These are phyloP conservation scores for Paratinospora sagittata DNA, from an alignment of 164 flowering plant genomes.

Conservation along the genomic window DNA sequence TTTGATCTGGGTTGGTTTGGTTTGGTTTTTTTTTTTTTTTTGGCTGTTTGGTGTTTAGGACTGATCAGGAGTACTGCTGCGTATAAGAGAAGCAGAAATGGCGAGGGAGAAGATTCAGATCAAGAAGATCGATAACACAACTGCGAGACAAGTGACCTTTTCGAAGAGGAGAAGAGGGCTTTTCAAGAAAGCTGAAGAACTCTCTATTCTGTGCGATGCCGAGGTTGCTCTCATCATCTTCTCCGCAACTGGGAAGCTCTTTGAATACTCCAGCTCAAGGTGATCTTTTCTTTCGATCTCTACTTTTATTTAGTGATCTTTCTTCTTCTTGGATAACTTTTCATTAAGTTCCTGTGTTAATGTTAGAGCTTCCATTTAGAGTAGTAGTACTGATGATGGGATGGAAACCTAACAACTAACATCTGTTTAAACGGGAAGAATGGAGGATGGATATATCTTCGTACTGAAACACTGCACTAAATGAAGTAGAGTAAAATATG, in stretches of 20 bases:
- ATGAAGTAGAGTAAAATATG: neutral
- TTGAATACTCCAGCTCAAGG: constrained; percentile 50
- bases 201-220: too few species aligned
- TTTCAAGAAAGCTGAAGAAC: constrained; percentile 60
- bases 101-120: constrained; percentile 57
- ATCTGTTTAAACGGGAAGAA: neutral
- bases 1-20: too few species aligned
- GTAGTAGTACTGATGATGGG: too few species aligned
- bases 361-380: neutral
- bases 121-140: constrained; percentile 46
- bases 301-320: neutral
- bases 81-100: constrained; percentile 21
- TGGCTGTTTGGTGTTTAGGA: too few species aligned
- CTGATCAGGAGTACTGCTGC: too few species aligned
- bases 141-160: constrained; percentile 59
- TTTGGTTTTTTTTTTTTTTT: too few species aligned
- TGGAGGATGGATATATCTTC: neutral
- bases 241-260: constrained; percentile 53
- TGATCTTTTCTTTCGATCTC: constrained; percentile 7
- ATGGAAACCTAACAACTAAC: neutral
- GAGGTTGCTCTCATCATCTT: too few species aligned
- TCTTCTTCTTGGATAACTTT: neutral
- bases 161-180: constrained; percentile 62
- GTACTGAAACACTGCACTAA: neutral
- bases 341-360: too few species aligned